Conservation (phyloP, 306 rosid genomes). For the Begonia fuchsioides region DNA sequence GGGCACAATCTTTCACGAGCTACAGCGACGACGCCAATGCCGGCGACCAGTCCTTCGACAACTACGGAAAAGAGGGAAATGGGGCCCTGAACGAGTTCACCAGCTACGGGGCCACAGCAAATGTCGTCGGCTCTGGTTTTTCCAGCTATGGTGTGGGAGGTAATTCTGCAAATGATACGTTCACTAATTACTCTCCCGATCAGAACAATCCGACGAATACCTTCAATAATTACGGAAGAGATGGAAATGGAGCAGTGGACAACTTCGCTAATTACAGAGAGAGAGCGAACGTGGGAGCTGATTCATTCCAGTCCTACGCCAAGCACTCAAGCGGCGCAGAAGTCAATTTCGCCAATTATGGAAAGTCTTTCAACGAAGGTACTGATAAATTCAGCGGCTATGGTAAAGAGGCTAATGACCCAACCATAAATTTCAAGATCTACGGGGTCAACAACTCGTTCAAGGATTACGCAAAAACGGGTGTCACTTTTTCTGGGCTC, state of each 20-base stretch:
- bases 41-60: constrained; percentile 51
- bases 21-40: constrained; percentile 65
- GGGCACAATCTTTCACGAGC: constrained; percentile 39
- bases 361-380: constrained; percentile 74
- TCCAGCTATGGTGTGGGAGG: constrained; percentile 33
- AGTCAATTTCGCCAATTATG: constrained; percentile 57
- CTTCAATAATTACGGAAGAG: constrained; percentile 57
- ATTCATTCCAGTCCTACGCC: constrained; percentile 55
- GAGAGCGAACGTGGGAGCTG: constrained; percentile 65
- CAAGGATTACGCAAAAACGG: constrained; percentile 56
- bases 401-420: constrained; percentile 25
- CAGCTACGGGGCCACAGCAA: constrained; percentile 43
- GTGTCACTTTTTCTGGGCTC: constrained; percentile 27
- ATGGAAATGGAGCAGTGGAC: constrained; percentile 50
- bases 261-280: constrained; percentile 67
- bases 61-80: constrained; percentile 61
- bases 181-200: constrained; percentile 44
- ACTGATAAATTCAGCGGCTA: constrained; percentile 64
- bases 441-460: constrained; percentile 78
- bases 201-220: constrained; percentile 54
- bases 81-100: constrained; percentile 43
- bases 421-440: constrained; percentile 36
- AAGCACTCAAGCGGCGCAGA: constrained; percentile 36
- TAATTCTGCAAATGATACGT: constrained; percentile 42
- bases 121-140: constrained; percentile 52